Conservation (phyloP, 2,329 filamentous ascomycete genomes). For the Hortaea sp. region DNA sequence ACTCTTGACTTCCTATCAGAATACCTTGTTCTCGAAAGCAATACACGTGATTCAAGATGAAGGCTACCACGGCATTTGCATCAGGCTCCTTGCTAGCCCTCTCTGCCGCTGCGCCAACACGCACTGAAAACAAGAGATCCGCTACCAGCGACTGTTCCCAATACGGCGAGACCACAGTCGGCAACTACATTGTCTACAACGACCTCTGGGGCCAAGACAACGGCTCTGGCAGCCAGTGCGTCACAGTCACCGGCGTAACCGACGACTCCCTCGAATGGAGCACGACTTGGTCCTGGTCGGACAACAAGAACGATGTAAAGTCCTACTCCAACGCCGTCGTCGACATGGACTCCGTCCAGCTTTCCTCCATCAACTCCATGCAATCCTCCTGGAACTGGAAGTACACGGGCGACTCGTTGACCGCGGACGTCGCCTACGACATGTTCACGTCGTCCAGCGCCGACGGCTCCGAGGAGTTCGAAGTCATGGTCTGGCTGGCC, state of each 20-base stretch:
- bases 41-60: not conserved
- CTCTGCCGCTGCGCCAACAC: not conserved
- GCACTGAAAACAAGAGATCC: not conserved
- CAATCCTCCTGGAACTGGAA: constrained; percentile 37
- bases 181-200: constrained; percentile 27
- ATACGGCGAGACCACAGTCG: not conserved
- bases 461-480: constrained; percentile 39
- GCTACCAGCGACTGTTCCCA: constrained; percentile 2
- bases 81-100: not conserved
- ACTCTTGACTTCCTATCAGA: not conserved
- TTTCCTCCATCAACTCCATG: constrained; percentile 32
- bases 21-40: not conserved
- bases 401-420: constrained; percentile 40
- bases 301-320: constrained; percentile 28
- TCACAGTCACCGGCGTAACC: constrained; percentile 29
- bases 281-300: constrained; percentile 28
- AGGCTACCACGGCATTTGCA: not conserved
- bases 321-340: constrained; percentile 35
- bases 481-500: constrained; percentile 57
- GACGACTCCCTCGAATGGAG: constrained; percentile 33
- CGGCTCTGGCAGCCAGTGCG: constrained; percentile 38
- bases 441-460: constrained; percentile 47
- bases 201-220: constrained; percentile 35
- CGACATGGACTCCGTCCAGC: constrained; percentile 18
- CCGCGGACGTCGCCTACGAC: constrained; percentile 55